Percentiles rank a stretch among this genome's conserved stretches.
These are phyloP conservation scores for Aspergillus texensis DNA, from an alignment of 2,329 filamentous ascomycete genomes.

Conservation along the genomic window DNA sequence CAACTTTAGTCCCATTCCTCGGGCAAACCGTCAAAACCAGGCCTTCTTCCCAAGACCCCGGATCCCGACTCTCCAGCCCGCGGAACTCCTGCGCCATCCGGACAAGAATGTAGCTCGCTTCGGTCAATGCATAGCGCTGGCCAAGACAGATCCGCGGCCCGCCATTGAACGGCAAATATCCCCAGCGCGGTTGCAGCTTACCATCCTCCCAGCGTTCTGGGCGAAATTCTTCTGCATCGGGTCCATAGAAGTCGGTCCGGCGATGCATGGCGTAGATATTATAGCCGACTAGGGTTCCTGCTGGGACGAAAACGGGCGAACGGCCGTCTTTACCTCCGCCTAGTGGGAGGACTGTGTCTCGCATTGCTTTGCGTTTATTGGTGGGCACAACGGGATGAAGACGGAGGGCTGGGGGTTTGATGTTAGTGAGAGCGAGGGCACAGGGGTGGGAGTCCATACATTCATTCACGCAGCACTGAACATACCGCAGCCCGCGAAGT, in stretches of 20 bases:
- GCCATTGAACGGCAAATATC: constrained; percentile 35
- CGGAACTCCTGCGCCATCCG: constrained; percentile 7
- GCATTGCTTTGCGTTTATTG: not conserved
- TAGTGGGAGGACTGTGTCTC: constrained; percentile 1
- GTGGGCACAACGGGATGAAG: not conserved
- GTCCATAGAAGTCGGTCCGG: not conserved
- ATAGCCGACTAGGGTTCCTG: not conserved
- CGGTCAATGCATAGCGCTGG: constrained; percentile 14
- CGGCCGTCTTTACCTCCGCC: constrained; percentile 4
- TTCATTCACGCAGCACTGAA: constrained; percentile 13
- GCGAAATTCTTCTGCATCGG: constrained; percentile 4
- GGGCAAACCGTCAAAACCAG: not conserved
- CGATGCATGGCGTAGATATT: constrained; percentile 5
- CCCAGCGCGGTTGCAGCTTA: constrained; percentile 34
- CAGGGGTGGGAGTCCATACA: not conserved
- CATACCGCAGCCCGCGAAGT: constrained; percentile 8
- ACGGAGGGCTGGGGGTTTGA: not conserved
- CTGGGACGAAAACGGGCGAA: constrained; percentile 1
- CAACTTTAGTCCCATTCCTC: not conserved
- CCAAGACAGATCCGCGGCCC: constrained; percentile 31
- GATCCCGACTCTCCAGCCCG: constrained; percentile 3
- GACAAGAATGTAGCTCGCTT: constrained; percentile 6
- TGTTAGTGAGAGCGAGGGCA: not conserved
- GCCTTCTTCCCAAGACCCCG: not conserved
- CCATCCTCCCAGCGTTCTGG: constrained; percentile 21